phyloP scores from a whole-genome alignment of 345 rosid species.

The Syzygium jambos region DNA sequence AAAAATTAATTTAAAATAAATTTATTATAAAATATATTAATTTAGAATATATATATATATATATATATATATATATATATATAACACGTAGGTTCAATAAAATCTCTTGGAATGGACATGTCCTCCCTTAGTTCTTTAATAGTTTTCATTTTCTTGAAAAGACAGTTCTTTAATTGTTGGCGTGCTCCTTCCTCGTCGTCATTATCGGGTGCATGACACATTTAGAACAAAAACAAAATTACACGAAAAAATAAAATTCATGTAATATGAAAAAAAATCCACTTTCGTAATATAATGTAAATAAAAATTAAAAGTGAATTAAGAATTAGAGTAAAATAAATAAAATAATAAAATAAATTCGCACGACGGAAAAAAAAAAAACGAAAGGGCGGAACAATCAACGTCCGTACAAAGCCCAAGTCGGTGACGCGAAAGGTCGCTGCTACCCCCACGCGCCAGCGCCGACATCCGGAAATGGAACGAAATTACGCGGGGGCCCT shows the following conservation, averaged over 20 bases:
- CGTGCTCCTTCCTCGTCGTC: neutral
- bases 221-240: neutral
- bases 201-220: neutral
- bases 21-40: too few species aligned
- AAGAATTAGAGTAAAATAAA: accelerated
- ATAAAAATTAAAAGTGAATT: accelerated
- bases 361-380: too few species aligned
- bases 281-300: too few species aligned
- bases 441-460: neutral
- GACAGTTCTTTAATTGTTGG: neutral
- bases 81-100: neutral
- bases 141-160: too few species aligned
- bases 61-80: too few species aligned
- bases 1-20: too few species aligned
- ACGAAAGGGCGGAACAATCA: neutral
- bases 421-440: neutral
- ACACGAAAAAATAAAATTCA: neutral
- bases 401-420: neutral
- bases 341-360: neutral
- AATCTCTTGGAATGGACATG: neutral
- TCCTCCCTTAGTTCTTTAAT: neutral
- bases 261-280: neutral
- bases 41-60: too few species aligned
- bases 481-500: neutral
- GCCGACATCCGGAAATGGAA: neutral